A percentile compares a stretch with the other conserved stretches of the same genome.
These are phyloP conservation scores for Cadophora malorum DNA, from an alignment of 2,329 filamentous ascomycete genomes.

Conservation along the genomic window DNA sequence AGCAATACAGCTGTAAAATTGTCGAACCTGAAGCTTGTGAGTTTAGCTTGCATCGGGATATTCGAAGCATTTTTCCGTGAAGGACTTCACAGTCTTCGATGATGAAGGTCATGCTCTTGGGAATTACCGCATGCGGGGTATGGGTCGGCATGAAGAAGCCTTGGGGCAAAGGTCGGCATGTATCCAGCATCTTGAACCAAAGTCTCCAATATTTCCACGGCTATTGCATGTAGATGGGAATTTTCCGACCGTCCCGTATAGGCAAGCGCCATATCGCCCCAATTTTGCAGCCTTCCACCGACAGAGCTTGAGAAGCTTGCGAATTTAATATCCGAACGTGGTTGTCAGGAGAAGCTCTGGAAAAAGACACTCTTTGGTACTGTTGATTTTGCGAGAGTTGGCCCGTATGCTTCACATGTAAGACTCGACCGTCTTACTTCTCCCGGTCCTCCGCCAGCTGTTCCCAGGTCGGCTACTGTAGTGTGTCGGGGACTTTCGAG, in stretches of 20 bases:
- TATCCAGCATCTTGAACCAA: background rate
- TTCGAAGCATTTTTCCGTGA: background rate
- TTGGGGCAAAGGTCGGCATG: background rate
- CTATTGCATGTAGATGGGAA: background rate
- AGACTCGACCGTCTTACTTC: no score
- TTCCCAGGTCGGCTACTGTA: background rate
- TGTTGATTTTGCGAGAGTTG: background rate
- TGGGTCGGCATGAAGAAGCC: background rate
- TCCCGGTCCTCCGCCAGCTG: background rate
- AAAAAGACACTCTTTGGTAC: background rate
- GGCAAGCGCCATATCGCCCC: background rate
- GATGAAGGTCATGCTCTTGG: background rate
- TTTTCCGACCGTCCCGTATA: background rate
- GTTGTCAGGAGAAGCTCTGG: background rate
- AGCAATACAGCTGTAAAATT: background rate
- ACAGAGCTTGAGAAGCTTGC: constrained; percentile 12
- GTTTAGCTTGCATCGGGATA: background rate
- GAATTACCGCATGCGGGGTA: background rate
- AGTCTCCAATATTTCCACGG: background rate
- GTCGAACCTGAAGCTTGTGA: background rate
- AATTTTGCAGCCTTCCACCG: background rate
- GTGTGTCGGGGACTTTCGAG: background rate
- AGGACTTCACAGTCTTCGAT: background rate
- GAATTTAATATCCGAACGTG: background rate
- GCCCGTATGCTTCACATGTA: background rate